Base-by-base conservation (phyloP, 805 yeast genomes). In the Hanseniaspora singularis region DNA sequence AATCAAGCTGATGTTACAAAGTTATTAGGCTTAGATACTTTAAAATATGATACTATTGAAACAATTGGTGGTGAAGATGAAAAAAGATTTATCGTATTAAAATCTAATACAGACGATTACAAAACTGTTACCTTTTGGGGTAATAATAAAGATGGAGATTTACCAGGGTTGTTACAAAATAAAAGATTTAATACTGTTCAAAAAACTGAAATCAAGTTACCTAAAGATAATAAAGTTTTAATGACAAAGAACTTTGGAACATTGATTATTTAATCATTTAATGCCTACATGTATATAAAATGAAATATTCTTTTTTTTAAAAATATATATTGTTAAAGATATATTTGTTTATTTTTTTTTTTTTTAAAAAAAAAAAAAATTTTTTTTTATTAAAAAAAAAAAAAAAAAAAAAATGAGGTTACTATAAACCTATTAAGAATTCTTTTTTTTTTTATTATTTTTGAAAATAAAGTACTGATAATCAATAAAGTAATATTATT, bases 111-210 rank as follows among this genome's bases (percentile, higher is more conserved):
- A 6, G 67, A 76, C 18, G 94, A 95, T 3, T 63, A 64, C 8
- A 34, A 34, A 14, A 20, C 4, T 15, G 80, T 86, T 18, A 59
- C 80, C 32, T 72, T 66, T 4, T 86, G 95, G 86, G 98, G 98
- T 20, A 80, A 77, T 37, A 89, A 88, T 61, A 52, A 46, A 42
- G 64, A 68, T 40, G 67, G 45, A 3, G 26, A 14, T 11, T 38
- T 48, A 33, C 47, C 47, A 3, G 47, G 47, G 7, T 14, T 48
- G 6, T 5, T 41, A 11, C 84, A 78, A 56, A 94, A 95, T 24
- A 81, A 81, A 56, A 68, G 72, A 34, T 71, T 72, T 50, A 42
- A 42, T 15, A 22, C 30, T 27, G 18, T 38, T 2, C 28, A 40
- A 19, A 32, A 48, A 23, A 40, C 43, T 8, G 12, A 22, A 4